Conservation (phyloP, 495 filamentous ascomycete species). For the Xylaria castorea region DNA sequence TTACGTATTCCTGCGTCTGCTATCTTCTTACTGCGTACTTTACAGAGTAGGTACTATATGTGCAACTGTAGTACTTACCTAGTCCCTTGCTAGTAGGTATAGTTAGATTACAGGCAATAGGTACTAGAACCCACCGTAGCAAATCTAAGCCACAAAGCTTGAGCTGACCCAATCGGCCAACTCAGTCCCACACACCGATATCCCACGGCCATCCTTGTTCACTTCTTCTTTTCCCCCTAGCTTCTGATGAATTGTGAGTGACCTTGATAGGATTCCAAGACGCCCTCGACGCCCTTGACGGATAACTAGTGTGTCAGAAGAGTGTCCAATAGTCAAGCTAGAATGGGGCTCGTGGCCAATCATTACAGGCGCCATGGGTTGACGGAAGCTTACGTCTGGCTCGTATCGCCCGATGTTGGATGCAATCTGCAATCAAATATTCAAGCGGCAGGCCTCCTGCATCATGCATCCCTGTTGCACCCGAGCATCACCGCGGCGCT, state of each 20-base stretch:
- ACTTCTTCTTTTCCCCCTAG: not conserved
- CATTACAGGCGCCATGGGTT: not conserved
- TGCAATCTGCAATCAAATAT: not conserved
- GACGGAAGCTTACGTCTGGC: conserved; percentile 2
- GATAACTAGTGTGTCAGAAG: not conserved
- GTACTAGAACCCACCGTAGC: not conserved
- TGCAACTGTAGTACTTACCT: not conserved
- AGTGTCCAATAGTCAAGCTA: not conserved
- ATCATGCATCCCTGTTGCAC: not conserved
- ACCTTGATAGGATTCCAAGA: not conserved
- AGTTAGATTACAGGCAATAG: not conserved
- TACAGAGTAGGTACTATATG: too few relatives aligned
- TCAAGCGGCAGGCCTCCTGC: conserved; percentile 4
- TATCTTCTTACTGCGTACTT: not conserved
- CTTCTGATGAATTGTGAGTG: not conserved
- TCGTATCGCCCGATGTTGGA: conserved; percentile 6
- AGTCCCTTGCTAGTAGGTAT: not conserved
- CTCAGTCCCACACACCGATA: not conserved
- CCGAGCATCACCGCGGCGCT: not conserved
- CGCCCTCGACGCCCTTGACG: not conserved
- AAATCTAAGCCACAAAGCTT: conserved; percentile 24
- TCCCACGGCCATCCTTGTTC: not conserved
- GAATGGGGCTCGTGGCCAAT: conserved; percentile 18
- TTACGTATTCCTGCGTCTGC: not conserved
- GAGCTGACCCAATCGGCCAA: conserved; percentile 11